Conservation (phyloP, 768 basidiomycete genomes). For the Chlorophyllum brunneum region DNA sequence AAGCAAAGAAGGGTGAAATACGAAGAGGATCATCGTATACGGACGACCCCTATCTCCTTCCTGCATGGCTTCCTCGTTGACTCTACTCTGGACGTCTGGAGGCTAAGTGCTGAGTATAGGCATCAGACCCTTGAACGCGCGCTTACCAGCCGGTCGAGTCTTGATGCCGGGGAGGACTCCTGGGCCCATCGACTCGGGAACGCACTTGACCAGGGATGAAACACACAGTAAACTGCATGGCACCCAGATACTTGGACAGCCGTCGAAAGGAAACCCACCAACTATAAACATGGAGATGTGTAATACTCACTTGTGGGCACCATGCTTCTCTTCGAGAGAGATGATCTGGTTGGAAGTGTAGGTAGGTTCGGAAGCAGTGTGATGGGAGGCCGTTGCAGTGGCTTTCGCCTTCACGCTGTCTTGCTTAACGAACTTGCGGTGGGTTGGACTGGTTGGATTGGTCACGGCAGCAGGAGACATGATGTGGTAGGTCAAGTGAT, state of each 20-base stretch:
- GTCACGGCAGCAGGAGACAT: conserved; percentile 8
- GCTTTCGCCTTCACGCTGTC: conserved; percentile 13
- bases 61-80: not conserved
- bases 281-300: conserved; percentile 1
- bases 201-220: not conserved
- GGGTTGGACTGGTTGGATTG: conserved; percentile 4
- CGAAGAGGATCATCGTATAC: conserved; percentile 14
- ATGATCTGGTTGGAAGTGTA: conserved; percentile 46
- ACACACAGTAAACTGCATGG: conserved; percentile 3
- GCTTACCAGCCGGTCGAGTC: conserved; percentile 8
- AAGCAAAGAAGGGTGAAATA: conserved; percentile 21
- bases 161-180: not conserved
- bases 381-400: conserved; percentile 5
- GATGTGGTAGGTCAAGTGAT: not conserved
- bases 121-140: not conserved
- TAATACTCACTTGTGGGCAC: conserved; percentile 82
- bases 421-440: conserved; percentile 12
- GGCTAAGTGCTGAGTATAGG: not conserved
- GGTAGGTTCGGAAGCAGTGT: not conserved
- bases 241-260: not conserved
- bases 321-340: conserved; percentile 73
- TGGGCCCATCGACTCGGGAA: conserved; percentile 7
- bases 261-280: not conserved
- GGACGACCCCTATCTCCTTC: conserved; percentile 3
- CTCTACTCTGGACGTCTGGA: conserved; percentile 9